These are phyloP conservation scores for Septoria linicola DNA, from an alignment of 2,329 filamentous ascomycete species.

Conservation along the genomic window DNA sequence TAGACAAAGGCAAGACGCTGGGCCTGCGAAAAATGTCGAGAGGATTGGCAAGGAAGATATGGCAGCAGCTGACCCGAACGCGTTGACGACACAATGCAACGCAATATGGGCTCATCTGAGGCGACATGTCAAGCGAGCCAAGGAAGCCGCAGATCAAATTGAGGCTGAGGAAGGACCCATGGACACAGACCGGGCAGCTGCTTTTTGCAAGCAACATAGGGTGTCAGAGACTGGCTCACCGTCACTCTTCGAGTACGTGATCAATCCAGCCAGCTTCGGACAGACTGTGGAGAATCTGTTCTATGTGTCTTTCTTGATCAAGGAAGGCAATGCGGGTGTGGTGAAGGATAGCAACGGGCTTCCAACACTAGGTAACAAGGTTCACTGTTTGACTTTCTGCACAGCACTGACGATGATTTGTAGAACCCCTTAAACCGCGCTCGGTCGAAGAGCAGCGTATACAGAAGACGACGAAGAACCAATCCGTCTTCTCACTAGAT, in stretches of 20 bases:
- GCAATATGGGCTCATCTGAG: conserved; percentile 66
- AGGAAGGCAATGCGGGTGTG: conserved; percentile 78
- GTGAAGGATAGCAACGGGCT: conserved; percentile 69
- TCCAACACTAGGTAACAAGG: conserved; percentile 71
- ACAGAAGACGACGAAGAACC: conserved; percentile 58
- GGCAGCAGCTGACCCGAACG: conserved; percentile 71
- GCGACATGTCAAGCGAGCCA: conserved; percentile 39
- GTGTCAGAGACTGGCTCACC: conserved; percentile 70
- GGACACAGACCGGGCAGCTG: conserved; percentile 36
- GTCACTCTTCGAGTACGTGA: conserved; percentile 78
- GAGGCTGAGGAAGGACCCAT: conserved; percentile 41
- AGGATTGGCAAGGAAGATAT: conserved; percentile 74
- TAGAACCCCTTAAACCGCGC: conserved; percentile 48
- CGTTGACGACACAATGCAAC: conserved; percentile 74
- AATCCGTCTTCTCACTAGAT: conserved; percentile 85
- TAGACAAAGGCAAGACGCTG: conserved; percentile 65
- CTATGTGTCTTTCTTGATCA: conserved; percentile 90
- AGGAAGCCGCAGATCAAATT: conserved; percentile 25
- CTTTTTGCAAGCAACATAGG: conserved; percentile 63
- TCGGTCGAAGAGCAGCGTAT: conserved; percentile 56
- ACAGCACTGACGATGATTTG: neutral
- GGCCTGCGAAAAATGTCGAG: conserved; percentile 70
- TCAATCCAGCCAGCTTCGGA: conserved; percentile 87
- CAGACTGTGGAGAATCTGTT: conserved; percentile 97
- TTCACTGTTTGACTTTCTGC: conserved; percentile 19